A percentile compares a stretch with the other conserved stretches of the same genome.
Evolutionary conservation across 2,329 filamentous ascomycete genomes (phyloP).

Genomic region (Magnaporthiopsis poae): DNA sequence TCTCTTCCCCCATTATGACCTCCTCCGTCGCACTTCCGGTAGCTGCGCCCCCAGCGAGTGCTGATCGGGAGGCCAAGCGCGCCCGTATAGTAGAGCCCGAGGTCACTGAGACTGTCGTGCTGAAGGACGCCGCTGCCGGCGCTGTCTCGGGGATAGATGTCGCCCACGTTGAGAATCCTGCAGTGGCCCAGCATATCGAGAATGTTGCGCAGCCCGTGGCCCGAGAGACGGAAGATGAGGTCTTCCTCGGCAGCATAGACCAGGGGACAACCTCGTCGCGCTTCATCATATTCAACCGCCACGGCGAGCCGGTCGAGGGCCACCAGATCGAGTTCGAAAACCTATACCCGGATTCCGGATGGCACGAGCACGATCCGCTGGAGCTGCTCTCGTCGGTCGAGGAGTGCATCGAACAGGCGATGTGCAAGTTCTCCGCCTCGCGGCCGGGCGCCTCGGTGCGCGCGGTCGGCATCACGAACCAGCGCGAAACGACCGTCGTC

Average conservation of each 20-base stretch:
- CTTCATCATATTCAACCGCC: constrained; percentile 80
- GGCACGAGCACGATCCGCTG: constrained; percentile 79
- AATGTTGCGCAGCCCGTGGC: background rate
- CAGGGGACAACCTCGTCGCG: constrained; percentile 83
- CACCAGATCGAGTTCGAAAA: constrained; percentile 84
- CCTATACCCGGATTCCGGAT: constrained; percentile 74
- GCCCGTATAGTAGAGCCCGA: too few relatives aligned
- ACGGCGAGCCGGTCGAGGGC: constrained; percentile 66
- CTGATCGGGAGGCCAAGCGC: background rate
- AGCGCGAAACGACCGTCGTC: constrained; percentile 77
- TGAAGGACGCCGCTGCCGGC: background rate
- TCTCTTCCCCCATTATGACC: background rate
- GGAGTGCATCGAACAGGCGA: constrained; percentile 68
- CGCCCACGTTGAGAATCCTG: background rate
- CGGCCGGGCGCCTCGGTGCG: constrained; percentile 62
- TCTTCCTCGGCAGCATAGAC: constrained; percentile 80
- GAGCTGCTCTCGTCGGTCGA: constrained; percentile 68
- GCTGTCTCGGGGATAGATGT: background rate
- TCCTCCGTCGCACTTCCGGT: background rate
- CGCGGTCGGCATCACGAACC: constrained; percentile 77
- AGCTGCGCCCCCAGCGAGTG: background rate
- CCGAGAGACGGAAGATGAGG: constrained; percentile 11
- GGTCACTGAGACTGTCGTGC: too few relatives aligned
- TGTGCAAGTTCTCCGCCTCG: constrained; percentile 58
- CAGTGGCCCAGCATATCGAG: constrained; percentile 5